Conservation (phyloP, 2,329 filamentous ascomycete genomes). For the Colletotrichum aenigma region DNA sequence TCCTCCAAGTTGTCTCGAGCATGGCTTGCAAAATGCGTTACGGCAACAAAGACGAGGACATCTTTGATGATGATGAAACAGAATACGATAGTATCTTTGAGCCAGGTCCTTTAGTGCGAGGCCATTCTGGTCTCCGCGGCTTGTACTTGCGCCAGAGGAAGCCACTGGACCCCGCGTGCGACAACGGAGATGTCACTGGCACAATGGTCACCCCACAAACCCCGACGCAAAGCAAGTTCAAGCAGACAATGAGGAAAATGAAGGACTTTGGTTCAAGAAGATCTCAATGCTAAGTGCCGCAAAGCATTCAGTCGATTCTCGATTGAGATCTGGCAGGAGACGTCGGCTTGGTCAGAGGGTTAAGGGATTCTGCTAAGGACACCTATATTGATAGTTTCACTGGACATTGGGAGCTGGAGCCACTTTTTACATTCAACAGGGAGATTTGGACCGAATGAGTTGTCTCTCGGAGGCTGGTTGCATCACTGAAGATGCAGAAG, state of each 20-base stretch:
- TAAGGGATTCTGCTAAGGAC: not conserved
- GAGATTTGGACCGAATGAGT: not conserved
- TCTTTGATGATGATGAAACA: not conserved
- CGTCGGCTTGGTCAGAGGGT: not conserved
- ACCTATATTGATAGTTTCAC: not conserved
- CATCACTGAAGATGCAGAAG: not conserved
- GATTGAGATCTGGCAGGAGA: not conserved
- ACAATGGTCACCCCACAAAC: not conserved
- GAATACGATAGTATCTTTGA: not conserved
- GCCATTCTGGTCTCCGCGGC: not conserved
- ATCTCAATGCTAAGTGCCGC: not conserved
- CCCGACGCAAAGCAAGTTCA: not conserved
- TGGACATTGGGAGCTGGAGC: not conserved
- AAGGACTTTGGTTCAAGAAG: not conserved
- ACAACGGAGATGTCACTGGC: not conserved
- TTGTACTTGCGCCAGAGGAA: not conserved
- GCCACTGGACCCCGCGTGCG: not conserved
- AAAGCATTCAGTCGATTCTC: not conserved
- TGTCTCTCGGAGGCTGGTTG: not conserved
- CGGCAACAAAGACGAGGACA: not conserved
- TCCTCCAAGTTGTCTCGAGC: not conserved
- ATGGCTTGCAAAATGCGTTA: not conserved
- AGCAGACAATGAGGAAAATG: not conserved
- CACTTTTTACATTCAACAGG: not conserved
- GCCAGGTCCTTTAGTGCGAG: not conserved